phyloP scores from a whole-genome alignment of 2,329 filamentous ascomycete species.

The Aspergillus novoparasiticus region DNA sequence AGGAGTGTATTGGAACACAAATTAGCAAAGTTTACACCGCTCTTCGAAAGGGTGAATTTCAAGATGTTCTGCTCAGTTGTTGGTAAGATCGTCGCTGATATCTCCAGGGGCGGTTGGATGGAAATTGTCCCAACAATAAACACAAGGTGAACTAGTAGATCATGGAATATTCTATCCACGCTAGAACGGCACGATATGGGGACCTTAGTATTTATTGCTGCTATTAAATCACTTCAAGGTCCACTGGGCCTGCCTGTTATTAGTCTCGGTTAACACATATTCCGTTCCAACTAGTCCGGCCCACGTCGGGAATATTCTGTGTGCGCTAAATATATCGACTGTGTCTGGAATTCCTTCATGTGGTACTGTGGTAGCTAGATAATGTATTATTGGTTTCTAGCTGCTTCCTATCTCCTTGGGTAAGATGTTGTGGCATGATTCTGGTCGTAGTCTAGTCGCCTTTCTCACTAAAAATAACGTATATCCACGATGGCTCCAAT shows the following conservation, averaged over 20 bases:
- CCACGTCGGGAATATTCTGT: not conserved
- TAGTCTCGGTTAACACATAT: not conserved
- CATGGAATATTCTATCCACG: not conserved
- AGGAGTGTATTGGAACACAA: slow-evolving; percentile 25
- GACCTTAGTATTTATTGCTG: not conserved
- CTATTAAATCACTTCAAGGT: not conserved
- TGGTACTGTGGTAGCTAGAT: not conserved
- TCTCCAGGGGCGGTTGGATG: not conserved
- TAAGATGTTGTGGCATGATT: not conserved
- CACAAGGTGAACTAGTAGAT: too few species aligned
- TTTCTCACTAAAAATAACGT: not conserved
- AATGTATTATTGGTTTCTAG: not conserved
- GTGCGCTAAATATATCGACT: not conserved
- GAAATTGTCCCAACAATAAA: not conserved
- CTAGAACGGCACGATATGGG: not conserved
- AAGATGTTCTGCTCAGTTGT: slow-evolving; percentile 2
- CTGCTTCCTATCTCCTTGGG: not conserved
- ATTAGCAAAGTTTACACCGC: slow-evolving; percentile 30
- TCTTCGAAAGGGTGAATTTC: slow-evolving; percentile 21
- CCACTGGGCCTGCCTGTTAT: not conserved
- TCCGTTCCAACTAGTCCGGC: not conserved
- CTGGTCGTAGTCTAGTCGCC: not conserved
- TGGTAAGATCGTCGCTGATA: not conserved
- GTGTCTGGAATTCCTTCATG: not conserved
- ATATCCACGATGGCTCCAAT: not conserved